Conservation (phyloP, 768 basidiomycete genomes). For the Suillus luteus region DNA sequence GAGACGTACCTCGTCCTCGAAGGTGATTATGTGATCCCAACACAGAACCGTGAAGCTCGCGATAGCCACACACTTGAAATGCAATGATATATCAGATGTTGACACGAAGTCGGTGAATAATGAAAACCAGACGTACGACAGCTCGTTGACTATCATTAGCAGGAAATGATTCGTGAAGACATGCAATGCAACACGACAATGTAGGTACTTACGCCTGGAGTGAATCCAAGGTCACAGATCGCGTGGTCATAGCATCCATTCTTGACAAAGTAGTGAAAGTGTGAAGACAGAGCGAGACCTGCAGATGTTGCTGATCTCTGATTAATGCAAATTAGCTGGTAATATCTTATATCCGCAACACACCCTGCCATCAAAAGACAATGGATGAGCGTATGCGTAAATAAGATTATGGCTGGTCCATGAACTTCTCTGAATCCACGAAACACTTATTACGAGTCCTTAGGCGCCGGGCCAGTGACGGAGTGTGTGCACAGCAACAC, state of each 20-base stretch:
- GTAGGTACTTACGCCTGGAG: background rate
- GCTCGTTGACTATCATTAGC: background rate
- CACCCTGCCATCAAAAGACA: background rate
- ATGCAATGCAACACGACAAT: background rate
- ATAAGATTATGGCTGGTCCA: background rate
- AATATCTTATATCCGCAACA: background rate
- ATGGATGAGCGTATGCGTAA: background rate
- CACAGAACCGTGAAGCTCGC: conserved; percentile 49
- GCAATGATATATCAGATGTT: background rate
- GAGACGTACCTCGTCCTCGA: conserved; percentile 33
- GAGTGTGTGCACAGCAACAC: background rate
- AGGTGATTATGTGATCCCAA: conserved; percentile 41
- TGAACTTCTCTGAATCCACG: background rate
- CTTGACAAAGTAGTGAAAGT: background rate
- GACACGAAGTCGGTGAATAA: no score
- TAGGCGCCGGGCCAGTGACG: background rate
- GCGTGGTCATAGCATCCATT: background rate
- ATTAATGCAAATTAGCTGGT: background rate
- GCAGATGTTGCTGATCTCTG: background rate
- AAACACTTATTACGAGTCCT: background rate
- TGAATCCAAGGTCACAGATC: background rate
- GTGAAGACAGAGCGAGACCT: background rate
- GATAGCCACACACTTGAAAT: conserved; percentile 48
- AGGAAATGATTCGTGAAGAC: background rate
- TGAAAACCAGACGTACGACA: background rate